Evolutionary conservation across 2,329 filamentous ascomycete genomes (phyloP).

Genomic region (Dendryphion nanum): DNA sequence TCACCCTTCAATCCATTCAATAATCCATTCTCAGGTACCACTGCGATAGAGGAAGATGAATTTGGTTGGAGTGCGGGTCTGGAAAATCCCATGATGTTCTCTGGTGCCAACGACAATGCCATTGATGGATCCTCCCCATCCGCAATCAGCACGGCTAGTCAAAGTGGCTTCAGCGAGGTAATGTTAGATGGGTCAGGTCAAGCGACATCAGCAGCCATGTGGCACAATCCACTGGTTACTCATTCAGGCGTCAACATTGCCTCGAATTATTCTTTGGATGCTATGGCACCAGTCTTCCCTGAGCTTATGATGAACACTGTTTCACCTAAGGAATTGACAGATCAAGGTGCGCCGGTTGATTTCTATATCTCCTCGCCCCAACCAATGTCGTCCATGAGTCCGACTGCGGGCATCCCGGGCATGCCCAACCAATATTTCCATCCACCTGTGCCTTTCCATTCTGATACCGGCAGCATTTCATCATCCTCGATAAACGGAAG

Average conservation of each 20-base stretch:
- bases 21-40: constrained; percentile 57
- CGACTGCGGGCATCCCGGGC: constrained; percentile 64
- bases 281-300: constrained; percentile 71
- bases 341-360: constrained; percentile 67
- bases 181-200: constrained; percentile 72
- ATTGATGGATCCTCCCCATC: constrained; percentile 94
- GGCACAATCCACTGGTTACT: constrained; percentile 55
- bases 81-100: constrained; percentile 60
- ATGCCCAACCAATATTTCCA: constrained; percentile 61
- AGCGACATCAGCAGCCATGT: constrained; percentile 36
- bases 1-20: constrained; percentile 46
- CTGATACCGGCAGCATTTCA: constrained; percentile 61
- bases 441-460: constrained; percentile 66
- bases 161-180: constrained; percentile 85
- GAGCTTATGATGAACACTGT: constrained; percentile 66
- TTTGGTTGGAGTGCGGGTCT: constrained; percentile 86
- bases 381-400: constrained; percentile 71
- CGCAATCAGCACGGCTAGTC: constrained; percentile 90
- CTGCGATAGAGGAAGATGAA: constrained; percentile 68
- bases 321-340: constrained; percentile 72
- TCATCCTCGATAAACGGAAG: constrained; percentile 71
- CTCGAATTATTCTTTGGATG: constrained; percentile 68
- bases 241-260: constrained; percentile 65
- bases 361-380: constrained; percentile 78
- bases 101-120: constrained; percentile 69